These are phyloP conservation scores for Skeletonema potamos DNA, from an alignment of 108 stramenopile genomes.

Conservation along the genomic window DNA sequence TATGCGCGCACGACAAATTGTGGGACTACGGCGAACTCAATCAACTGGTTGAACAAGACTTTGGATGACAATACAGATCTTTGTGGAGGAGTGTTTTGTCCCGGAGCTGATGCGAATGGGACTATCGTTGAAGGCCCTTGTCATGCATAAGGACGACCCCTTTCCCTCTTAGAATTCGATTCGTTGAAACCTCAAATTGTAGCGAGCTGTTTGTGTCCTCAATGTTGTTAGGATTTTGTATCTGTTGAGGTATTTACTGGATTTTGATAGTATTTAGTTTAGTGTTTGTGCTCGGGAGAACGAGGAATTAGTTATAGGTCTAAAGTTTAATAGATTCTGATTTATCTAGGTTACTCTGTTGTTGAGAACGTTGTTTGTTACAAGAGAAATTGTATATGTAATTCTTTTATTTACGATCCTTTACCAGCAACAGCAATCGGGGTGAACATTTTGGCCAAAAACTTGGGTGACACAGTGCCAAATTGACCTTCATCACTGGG, in stretches of 20 bases:
- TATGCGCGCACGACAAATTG: too few relatives aligned
- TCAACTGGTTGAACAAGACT: too few relatives aligned
- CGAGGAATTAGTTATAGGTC: not conserved
- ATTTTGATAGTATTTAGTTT: not conserved
- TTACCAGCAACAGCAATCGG: not conserved
- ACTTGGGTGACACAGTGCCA: conserved; percentile 65
- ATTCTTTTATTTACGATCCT: not conserved
- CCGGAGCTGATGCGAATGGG: not conserved
- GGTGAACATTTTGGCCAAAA: conserved; percentile 53
- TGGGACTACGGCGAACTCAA: too few relatives aligned
- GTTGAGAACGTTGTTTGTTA: not conserved
- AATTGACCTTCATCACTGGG: conserved; percentile 59
- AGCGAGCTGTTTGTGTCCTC: not conserved
- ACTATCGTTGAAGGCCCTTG: not conserved
- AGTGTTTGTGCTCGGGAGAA: not conserved
- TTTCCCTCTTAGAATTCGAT: too few relatives aligned
- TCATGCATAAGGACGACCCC: not conserved
- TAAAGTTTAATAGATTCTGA: not conserved
- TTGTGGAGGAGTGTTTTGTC: not conserved
- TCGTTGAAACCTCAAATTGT: not conserved
- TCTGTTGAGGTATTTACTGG: too few relatives aligned
- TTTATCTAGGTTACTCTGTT: not conserved
- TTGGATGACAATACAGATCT: not conserved
- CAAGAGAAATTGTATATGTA: too few relatives aligned
- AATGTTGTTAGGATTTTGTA: not conserved